Evolutionary conservation across 1,284 basidiomycete species (phyloP), one percentile per base, ranked within the genome.

Genomic region (Violaceomyces palustris): DNA sequence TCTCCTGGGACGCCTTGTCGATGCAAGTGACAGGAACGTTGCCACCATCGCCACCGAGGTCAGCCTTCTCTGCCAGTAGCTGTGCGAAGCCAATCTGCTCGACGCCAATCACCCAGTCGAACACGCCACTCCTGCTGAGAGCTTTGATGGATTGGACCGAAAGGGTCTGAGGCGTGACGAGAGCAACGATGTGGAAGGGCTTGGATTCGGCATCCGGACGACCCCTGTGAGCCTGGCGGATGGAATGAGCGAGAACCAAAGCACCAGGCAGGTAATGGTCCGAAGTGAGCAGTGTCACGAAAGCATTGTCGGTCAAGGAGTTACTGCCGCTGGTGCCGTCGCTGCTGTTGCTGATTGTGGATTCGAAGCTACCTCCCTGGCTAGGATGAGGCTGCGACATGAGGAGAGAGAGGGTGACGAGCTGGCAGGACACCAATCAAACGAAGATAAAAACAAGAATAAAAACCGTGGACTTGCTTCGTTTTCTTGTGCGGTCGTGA

Each of bases 161-260:
- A 62, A 97, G 83, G 0, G 87, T 86, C 70, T 92, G 88, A 39
- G 93, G 91, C 5, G 92, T 93, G 55, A 93, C 88, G 35, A 98
- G 78, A 74, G 89, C 94, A 53, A 91, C 83, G n/a, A 86, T 86
- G 64, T 91, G 49, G 23, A 61, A 64, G 3, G 39, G 22, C 14
- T 28, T 41, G 5, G 6, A 22, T 18, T 40, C 3, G 39, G 17
- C 4, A 41, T 82, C 82, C 21, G 75, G 74, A 37, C 69, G 67
- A 19, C 81, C 79, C 68, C 91, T 42, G 48, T 67, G 64, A n/a
- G 41, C 50, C 29, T 54, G 46, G 22, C 63, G 57, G 6, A 67
- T 88, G 17, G 91, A 87, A 44, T 86, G 86, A 27, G 83, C 86
- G 58, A 90, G 78, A 44, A 87, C 83, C 55, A 97, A 83, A 17